phyloP scores from a whole-genome alignment of 139 green algal species.

The Edaphochlamys debaryana region DNA sequence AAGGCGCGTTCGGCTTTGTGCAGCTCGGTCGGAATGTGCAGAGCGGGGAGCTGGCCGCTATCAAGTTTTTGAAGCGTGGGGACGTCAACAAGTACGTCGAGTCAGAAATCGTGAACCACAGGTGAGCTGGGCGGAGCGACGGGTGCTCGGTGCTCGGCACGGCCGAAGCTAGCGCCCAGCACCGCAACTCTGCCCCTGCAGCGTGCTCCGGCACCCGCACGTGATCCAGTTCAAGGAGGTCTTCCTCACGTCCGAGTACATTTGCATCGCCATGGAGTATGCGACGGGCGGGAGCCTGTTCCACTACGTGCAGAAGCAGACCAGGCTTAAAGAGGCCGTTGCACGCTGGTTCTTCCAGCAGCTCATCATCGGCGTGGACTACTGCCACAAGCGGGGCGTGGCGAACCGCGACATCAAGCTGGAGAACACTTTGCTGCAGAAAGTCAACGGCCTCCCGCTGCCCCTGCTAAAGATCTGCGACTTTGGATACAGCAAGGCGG shows the following conservation, averaged over 20 bases:
- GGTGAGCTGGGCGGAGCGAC: neutral
- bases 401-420: slow-evolving; percentile 91
- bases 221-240: slow-evolving; percentile 90
- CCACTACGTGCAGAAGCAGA: slow-evolving; percentile 81
- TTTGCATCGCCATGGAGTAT: slow-evolving; percentile 95
- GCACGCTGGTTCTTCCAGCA: slow-evolving; percentile 99
- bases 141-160: too few species aligned
- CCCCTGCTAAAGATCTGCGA: slow-evolving; percentile 72
- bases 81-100: slow-evolving; percentile 96
- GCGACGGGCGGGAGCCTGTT: slow-evolving; percentile 93
- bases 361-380: slow-evolving; percentile 93
- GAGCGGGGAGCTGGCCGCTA: slow-evolving; percentile 71
- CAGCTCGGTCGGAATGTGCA: slow-evolving; percentile 75
- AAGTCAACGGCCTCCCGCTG: slow-evolving; percentile 72
- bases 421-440: slow-evolving; percentile 65
- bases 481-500: slow-evolving; percentile 69
- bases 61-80: slow-evolving; percentile 63
- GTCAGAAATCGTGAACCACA: slow-evolving; percentile 96
- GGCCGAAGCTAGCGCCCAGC: too few species aligned
- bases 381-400: slow-evolving; percentile 81
- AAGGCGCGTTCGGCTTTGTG: slow-evolving; percentile 93
- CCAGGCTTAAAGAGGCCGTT: slow-evolving; percentile 88
- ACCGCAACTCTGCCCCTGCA: neutral
- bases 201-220: slow-evolving; percentile 94
- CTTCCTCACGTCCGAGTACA: slow-evolving; percentile 86